Conservation (phyloP, 768 basidiomycete genomes). For the Russula brevipes region DNA sequence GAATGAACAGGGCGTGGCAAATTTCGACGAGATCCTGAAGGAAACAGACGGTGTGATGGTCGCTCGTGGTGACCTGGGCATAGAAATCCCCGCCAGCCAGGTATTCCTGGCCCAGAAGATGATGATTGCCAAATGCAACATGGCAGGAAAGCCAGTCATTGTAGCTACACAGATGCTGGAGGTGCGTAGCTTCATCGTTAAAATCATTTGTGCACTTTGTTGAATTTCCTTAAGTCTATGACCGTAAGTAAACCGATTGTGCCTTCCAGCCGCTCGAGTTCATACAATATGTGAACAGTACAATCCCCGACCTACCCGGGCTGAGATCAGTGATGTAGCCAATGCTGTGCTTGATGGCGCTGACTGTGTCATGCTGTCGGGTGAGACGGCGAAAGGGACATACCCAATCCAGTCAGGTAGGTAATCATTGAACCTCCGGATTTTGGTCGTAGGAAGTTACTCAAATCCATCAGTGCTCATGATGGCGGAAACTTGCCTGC, state of each 20-base stretch:
- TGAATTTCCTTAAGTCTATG: slow-evolving; percentile 64
- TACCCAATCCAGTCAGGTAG: slow-evolving; percentile 94
- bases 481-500: slow-evolving; percentile 99
- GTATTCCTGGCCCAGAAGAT: slow-evolving; percentile 99
- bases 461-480: slow-evolving; percentile 62
- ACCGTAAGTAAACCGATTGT: slow-evolving; percentile 49
- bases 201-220: slow-evolving; percentile 18
- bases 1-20: slow-evolving; percentile 97
- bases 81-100: slow-evolving; percentile 98
- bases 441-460: background rate
- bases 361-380: slow-evolving; percentile 99
- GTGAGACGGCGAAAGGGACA: slow-evolving; percentile 96
- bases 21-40: slow-evolving; percentile 97
- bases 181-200: slow-evolving; percentile 38
- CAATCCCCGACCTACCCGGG: slow-evolving; percentile 97
- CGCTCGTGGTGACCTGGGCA: slow-evolving; percentile 97
- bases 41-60: slow-evolving; percentile 99
- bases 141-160: slow-evolving; percentile 95
- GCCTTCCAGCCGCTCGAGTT: background rate
- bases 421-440: slow-evolving; percentile 23
- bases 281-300: slow-evolving; percentile 48
- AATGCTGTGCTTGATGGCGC: slow-evolving; percentile 98
- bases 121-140: slow-evolving; percentile 99
- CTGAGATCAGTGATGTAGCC: slow-evolving; percentile 98
- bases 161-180: slow-evolving; percentile 99